Conservation (phyloP, 2,329 filamentous ascomycete genomes). For the Curvularia verruculosa region DNA sequence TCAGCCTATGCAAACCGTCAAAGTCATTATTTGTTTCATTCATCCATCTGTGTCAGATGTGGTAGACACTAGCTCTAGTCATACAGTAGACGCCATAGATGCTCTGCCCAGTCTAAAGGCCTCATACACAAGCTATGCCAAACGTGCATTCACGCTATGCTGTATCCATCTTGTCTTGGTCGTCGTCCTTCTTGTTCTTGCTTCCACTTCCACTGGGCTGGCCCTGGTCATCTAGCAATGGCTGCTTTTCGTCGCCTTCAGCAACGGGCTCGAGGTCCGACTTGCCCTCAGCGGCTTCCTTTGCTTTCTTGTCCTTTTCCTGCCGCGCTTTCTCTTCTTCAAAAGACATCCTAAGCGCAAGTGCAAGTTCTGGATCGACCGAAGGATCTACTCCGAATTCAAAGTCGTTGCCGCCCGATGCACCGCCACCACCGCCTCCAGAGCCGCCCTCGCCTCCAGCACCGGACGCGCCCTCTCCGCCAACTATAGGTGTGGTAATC, state of each 20-base stretch:
- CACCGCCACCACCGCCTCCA: slow-evolving; percentile 61
- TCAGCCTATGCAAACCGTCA: not conserved
- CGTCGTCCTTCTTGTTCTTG: slow-evolving; percentile 58
- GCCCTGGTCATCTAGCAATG: slow-evolving; percentile 67
- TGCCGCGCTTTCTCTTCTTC: slow-evolving; percentile 96
- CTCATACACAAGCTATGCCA: slow-evolving; percentile 5
- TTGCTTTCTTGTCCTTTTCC: slow-evolving; percentile 81
- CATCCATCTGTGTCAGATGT: slow-evolving; percentile 23
- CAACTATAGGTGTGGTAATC: slow-evolving; percentile 85
- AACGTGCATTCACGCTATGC: slow-evolving; percentile 59
- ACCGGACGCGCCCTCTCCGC: slow-evolving; percentile 73
- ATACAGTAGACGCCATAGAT: slow-evolving; percentile 37
- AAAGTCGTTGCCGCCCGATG: slow-evolving; percentile 66
- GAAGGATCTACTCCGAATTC: slow-evolving; percentile 91
- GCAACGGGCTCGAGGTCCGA: slow-evolving; percentile 80
- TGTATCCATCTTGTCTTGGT: slow-evolving; percentile 87
- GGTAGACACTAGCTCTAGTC: slow-evolving; percentile 29
- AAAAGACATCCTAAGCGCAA: slow-evolving; percentile 95
- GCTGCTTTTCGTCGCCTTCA: slow-evolving; percentile 67
- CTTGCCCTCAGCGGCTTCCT: slow-evolving; percentile 73
- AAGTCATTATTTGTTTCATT: slow-evolving; percentile 23
- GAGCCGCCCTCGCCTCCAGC: slow-evolving; percentile 60
- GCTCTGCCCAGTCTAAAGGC: slow-evolving; percentile 31
- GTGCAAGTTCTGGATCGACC: slow-evolving; percentile 89
- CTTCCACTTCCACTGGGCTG: slow-evolving; percentile 67